Conservation (phyloP, 2,329 filamentous ascomycete species). For the Alternaria incomplexa region DNA sequence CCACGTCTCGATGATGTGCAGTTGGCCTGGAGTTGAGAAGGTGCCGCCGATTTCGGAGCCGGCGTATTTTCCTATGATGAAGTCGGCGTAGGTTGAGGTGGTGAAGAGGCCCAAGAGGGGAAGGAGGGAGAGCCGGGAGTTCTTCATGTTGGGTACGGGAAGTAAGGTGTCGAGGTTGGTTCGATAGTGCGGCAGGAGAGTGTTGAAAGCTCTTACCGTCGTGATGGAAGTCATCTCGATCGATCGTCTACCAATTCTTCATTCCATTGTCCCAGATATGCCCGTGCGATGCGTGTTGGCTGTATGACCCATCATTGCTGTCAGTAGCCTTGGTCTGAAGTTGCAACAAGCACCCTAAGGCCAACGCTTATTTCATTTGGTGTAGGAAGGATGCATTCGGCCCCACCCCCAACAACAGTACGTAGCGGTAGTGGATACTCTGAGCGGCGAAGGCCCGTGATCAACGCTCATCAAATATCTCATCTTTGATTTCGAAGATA, state of each 20-base stretch:
- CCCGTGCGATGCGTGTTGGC: not conserved
- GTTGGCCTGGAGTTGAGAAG: not conserved
- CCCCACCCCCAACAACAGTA: not conserved
- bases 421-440: not conserved
- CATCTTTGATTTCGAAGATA: not conserved
- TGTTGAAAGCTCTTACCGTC: not conserved
- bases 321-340: not conserved
- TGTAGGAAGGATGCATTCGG: not conserved
- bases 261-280: not conserved
- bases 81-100: not conserved
- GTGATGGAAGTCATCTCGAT: not conserved
- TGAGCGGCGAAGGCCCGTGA: not conserved
- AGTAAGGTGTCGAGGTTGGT: not conserved
- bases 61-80: not conserved
- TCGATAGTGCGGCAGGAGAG: too few relatives aligned
- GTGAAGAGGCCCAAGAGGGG: not conserved
- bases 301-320: not conserved
- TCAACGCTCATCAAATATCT: fast-evolving
- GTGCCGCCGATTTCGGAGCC: not conserved
- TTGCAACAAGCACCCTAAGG: not conserved
- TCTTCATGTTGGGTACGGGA: not conserved
- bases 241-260: not conserved
- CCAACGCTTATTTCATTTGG: not conserved
- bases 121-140: too few relatives aligned
- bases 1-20: not conserved